Conservation (phyloP, 2,329 filamentous ascomycete species). For the Fusarium palustre region DNA sequence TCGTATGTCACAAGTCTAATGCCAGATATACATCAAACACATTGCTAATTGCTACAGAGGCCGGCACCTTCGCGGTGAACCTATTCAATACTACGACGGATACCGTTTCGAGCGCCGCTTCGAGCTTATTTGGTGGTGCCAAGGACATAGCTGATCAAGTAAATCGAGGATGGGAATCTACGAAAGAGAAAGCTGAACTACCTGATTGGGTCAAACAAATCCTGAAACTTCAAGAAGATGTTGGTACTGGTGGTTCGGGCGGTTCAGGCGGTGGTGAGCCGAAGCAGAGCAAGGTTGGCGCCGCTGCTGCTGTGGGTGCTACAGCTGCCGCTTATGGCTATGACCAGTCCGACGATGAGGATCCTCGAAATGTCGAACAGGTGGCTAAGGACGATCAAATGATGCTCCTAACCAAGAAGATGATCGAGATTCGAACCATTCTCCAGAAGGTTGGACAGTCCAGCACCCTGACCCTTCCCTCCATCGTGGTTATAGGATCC, state of each 20-base stretch:
- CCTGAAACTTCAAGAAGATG: constrained; percentile 70
- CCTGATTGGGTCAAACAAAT: constrained; percentile 84
- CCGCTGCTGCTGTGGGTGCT: constrained; percentile 74
- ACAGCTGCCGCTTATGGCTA: constrained; percentile 84
- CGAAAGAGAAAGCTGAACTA: constrained; percentile 78
- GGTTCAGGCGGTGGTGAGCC: constrained; percentile 64
- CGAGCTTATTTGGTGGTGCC: constrained; percentile 76
- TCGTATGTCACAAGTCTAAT: constrained; percentile 65
- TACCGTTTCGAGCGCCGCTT: constrained; percentile 75
- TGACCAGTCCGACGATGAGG: constrained; percentile 74
- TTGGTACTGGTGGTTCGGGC: constrained; percentile 63
- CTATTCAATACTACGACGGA: constrained; percentile 80
- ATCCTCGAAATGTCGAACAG: constrained; percentile 70
- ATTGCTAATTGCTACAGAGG: constrained; percentile 55
- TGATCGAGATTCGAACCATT: constrained; percentile 98
- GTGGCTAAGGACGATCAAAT: constrained; percentile 93
- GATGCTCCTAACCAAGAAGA: constrained; percentile 99
- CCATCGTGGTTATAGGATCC: constrained; percentile 98
- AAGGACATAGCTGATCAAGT: constrained; percentile 84
- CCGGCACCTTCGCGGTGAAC: constrained; percentile 66
- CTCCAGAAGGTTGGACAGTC: constrained; percentile 93
- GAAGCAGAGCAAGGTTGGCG: constrained; percentile 69
- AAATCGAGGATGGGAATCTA: constrained; percentile 82
- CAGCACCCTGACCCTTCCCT: constrained; percentile 86
- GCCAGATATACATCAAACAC: not conserved